Evolutionary conservation across 2,329 filamentous ascomycete species (phyloP), one percentile per base, ranked within the genome.

Genomic region (Magnaporthales sp.): DNA sequence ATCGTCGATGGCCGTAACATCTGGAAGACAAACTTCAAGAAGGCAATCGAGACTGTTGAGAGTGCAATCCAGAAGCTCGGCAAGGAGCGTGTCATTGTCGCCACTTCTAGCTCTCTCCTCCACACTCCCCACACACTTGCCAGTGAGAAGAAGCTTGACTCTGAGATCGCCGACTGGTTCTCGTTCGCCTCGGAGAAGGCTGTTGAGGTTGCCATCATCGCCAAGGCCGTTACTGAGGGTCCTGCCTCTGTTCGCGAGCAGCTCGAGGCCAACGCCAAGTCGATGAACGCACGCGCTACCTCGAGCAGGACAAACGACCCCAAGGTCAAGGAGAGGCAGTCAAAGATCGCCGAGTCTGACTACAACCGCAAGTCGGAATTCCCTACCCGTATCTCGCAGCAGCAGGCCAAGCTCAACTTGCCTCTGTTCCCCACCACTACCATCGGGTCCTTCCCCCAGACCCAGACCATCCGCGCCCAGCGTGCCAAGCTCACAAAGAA

Each of bases 21-120:
- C 86, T 99, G 95, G 95, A 99, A 99, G 91, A 97, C 93, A 83
- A 96, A 98, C 89, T 91, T 97, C 84, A 91, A 96, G 88, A 88
- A 88, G 75, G 93, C 95, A 76, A 96, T 99, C 71, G 93, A 95
- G 85, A 87, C 84, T 71, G 90, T 95, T 69, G 92, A 98, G 88
- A 84, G 87, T 68, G 95, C 94, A 71, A 84, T 98, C 75, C 92
- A 97, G 85, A 87, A 96, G 85, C 88, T 99, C 70, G 94, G 95
- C 83, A 94, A 97, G 86, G 93, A 98, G 73, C 92, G 95, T 77
- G 94, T 99, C 79, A 91, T 99, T 73, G 92, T 97, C 73, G 91
- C 95, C 77, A 97, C 93, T 73, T 98, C 95, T 76, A 95, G 91
- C 85, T 98, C 95, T 73, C 92, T 99, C 74, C 91, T 99, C 70